Conservation (phyloP, 2,329 filamentous ascomycete species). For the Beauveria pseudobassiana region DNA sequence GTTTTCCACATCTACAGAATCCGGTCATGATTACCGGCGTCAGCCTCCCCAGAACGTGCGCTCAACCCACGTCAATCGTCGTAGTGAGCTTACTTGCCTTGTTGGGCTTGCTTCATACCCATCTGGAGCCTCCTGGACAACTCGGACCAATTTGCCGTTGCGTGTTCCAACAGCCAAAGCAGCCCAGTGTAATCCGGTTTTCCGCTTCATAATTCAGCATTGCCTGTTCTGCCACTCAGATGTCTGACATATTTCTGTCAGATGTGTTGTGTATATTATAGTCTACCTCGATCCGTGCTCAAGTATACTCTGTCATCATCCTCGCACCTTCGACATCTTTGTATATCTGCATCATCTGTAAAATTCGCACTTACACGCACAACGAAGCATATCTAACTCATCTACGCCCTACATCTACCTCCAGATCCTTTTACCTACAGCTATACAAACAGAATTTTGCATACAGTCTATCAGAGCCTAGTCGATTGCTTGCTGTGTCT, state of each 20-base stretch:
- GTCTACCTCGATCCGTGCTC: not conserved
- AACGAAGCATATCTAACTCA: not conserved
- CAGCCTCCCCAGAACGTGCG: slow-evolving; percentile 1
- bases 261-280: slow-evolving; percentile 7
- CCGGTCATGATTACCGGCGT: slow-evolving; percentile 3
- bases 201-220: not conserved
- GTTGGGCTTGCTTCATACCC: not conserved
- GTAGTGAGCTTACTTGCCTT: not conserved
- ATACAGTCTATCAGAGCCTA: not conserved
- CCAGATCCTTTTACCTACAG: not conserved
- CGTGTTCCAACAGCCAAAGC: not conserved
- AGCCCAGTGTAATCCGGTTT: not conserved
- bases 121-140: not conserved
- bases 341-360: not conserved
- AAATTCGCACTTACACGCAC: not conserved
- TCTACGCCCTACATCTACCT: not conserved
- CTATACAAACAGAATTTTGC: not conserved
- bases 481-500: not conserved
- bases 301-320: not conserved
- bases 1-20: slow-evolving; percentile 4
- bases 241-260: not conserved
- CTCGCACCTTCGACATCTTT: not conserved
- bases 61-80: too few relatives aligned
- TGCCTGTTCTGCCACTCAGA: not conserved
- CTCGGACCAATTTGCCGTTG: slow-evolving; percentile 5